These are phyloP conservation scores for Leucocoprinus leucothites DNA, from an alignment of 768 basidiomycete genomes.

Conservation along the genomic window DNA sequence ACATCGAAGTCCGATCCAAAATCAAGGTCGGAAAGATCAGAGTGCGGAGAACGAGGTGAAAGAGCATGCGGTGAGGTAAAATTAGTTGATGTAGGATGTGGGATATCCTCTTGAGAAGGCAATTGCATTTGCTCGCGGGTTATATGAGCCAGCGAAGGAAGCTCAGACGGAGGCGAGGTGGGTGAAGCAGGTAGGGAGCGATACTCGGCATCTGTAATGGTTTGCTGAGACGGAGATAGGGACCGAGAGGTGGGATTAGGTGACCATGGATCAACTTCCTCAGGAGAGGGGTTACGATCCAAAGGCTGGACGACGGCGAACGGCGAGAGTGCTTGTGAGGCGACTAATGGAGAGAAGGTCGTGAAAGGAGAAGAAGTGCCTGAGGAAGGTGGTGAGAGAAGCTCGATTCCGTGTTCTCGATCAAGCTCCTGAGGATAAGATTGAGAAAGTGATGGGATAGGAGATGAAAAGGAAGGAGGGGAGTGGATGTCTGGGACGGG, in stretches of 20 bases:
- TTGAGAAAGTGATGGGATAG: conserved; percentile 39
- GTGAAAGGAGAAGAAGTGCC: conserved; percentile 12
- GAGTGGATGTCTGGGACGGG: neutral
- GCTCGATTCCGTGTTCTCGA: conserved; percentile 38
- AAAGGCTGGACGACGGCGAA: conserved; percentile 7
- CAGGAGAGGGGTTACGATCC: neutral
- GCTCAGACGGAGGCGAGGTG: neutral
- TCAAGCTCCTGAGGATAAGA: conserved; percentile 41
- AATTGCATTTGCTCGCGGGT: neutral
- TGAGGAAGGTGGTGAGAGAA: conserved; percentile 36
- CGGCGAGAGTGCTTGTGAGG: conserved; percentile 10
- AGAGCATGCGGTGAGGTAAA: conserved; percentile 9
- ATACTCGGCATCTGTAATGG: conserved; percentile 3
- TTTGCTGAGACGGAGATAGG: conserved; percentile 4
- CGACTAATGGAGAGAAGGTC: conserved; percentile 13
- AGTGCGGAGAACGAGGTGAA: conserved; percentile 11
- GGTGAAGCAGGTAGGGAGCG: conserved; percentile 7
- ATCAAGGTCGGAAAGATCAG: conserved; percentile 9
- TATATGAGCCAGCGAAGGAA: conserved; percentile 2
- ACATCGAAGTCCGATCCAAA: conserved; percentile 9
- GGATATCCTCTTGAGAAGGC: neutral
- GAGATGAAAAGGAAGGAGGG: conserved; percentile 16
- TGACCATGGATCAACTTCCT: neutral
- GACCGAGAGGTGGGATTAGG: neutral
- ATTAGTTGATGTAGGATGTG: conserved; percentile 7